Evolutionary conservation across 331 rosid genomes (phyloP).

Genomic region (Arachis monticola): DNA sequence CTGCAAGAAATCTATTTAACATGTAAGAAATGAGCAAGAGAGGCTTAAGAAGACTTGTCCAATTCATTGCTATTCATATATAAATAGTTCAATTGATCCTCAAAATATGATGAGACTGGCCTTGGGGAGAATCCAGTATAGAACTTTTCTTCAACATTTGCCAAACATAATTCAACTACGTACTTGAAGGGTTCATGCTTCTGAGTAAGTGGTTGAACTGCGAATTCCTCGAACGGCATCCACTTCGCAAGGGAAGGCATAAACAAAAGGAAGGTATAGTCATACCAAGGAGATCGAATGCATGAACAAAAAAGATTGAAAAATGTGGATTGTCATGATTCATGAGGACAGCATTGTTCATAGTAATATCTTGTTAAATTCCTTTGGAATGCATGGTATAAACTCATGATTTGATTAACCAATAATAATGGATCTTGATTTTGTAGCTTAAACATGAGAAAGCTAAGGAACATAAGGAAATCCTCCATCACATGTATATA

Average conservation of each 20-base stretch:
- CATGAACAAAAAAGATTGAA: not conserved
- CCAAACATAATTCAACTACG: slow-evolving; percentile 49
- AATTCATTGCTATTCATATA: slow-evolving; percentile 52
- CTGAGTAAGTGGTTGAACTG: slow-evolving; percentile 59
- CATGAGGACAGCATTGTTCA: not conserved
- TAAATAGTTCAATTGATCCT: slow-evolving; percentile 41
- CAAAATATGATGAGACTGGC: slow-evolving; percentile 48
- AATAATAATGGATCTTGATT: not conserved
- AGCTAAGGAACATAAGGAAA: not conserved
- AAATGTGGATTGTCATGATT: not conserved
- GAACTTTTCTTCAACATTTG: slow-evolving; percentile 45
- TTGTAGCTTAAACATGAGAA: not conserved
- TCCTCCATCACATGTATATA: not conserved
- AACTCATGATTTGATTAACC: not conserved
- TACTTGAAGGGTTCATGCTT: slow-evolving; percentile 63
- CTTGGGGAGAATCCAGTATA: slow-evolving; percentile 59
- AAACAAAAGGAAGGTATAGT: slow-evolving; percentile 17
- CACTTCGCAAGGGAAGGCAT: slow-evolving; percentile 51
- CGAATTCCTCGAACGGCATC: slow-evolving; percentile 74
- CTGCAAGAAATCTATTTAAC: not conserved
- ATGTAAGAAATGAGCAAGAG: slow-evolving; percentile 15
- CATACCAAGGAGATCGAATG: not conserved
- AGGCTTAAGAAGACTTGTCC: slow-evolving; percentile 38
- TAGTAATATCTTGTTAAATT: not conserved
- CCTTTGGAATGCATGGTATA: not conserved